Evolutionary conservation across 2,329 filamentous ascomycete species (phyloP).

Genomic region (Aschersonia sp.): DNA sequence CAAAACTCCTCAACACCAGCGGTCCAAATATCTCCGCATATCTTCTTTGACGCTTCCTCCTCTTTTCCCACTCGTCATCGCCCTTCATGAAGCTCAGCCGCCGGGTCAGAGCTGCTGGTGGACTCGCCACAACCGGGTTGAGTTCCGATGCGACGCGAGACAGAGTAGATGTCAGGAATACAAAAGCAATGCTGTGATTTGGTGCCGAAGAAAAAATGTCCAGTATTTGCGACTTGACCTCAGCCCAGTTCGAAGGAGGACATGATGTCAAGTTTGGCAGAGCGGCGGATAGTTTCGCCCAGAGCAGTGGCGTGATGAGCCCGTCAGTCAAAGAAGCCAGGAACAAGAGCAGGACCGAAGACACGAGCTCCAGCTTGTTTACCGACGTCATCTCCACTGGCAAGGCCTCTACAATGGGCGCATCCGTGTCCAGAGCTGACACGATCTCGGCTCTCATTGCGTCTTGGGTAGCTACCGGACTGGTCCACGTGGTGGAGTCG

Average conservation of each 20-base stretch:
- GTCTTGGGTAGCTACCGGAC: conserved; percentile 10
- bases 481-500: conserved; percentile 23
- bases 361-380: conserved; percentile 59
- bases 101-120: conserved; percentile 20
- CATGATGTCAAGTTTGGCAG: conserved; percentile 25
- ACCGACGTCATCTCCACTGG: conserved; percentile 46
- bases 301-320: conserved; percentile 56
- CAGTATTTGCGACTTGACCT: conserved; percentile 42
- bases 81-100: conserved; percentile 30
- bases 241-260: conserved; percentile 14
- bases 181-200: conserved; percentile 77
- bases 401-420: conserved; percentile 45
- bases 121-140: conserved; percentile 20
- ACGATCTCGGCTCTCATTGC: conserved; percentile 25
- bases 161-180: conserved; percentile 72
- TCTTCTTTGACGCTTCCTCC: conserved; percentile 43
- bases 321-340: conserved; percentile 64
- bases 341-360: conserved; percentile 60
- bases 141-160: conserved; percentile 36
- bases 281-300: conserved; percentile 51
- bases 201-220: conserved; percentile 60
- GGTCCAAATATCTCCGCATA: conserved; percentile 52
- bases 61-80: conserved; percentile 17
- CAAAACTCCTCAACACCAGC: conserved; percentile 41
- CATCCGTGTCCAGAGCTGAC: conserved; percentile 61